Conservation (phyloP, 2,329 filamentous ascomycete genomes). For the Alternaria triticimaculans region DNA sequence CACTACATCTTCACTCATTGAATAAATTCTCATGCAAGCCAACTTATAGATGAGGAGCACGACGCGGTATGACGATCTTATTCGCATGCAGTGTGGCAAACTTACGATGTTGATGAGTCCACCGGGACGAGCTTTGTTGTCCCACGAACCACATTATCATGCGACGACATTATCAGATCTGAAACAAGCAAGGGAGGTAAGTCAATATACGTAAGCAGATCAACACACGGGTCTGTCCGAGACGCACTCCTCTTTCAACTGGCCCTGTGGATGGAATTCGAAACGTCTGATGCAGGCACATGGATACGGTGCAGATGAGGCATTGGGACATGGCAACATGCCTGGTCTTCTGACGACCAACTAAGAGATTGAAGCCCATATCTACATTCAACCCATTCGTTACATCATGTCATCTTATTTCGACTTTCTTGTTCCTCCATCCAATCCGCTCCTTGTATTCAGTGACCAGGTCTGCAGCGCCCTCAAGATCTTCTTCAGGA, state of each 20-base stretch:
- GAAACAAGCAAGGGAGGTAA: background rate
- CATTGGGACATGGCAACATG: background rate
- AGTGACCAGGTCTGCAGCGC: slow-evolving; percentile 33
- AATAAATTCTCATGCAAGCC: too few relatives aligned
- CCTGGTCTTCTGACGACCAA: background rate
- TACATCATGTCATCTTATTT: background rate
- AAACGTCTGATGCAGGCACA: background rate
- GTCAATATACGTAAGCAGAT: background rate
- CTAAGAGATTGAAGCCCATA: background rate
- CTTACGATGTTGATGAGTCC: background rate
- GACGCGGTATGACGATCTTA: background rate
- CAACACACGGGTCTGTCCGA: background rate
- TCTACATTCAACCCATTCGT: background rate
- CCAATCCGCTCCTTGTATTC: slow-evolving; percentile 30
- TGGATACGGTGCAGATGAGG: background rate
- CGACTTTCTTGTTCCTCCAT: slow-evolving; percentile 11
- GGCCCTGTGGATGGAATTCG: background rate
- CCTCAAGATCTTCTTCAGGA: slow-evolving; percentile 32
- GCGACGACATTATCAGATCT: background rate
- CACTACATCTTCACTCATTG: too few relatives aligned
- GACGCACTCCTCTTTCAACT: background rate
- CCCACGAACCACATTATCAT: background rate
- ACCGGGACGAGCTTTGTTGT: background rate
- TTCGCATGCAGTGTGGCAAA: background rate
- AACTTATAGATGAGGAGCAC: background rate